Conservation (phyloP, 805 yeast species). For the Schwanniomyces occidentalis region DNA sequence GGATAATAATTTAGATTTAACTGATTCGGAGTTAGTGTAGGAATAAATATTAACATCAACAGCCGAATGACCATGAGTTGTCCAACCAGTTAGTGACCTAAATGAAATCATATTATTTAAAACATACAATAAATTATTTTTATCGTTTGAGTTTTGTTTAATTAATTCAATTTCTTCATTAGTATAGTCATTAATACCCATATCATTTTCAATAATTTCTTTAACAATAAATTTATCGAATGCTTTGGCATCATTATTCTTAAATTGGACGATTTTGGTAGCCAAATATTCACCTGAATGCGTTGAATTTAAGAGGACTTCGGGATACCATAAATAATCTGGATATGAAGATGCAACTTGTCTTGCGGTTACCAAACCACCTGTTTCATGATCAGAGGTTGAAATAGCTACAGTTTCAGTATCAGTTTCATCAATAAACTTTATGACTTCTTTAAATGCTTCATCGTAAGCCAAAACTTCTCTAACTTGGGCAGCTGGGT, state of each 20-base stretch:
- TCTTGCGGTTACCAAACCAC: constrained; percentile 87
- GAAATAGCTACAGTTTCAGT: constrained; percentile 77
- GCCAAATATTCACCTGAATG: constrained; percentile 78
- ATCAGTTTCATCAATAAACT: constrained; percentile 66
- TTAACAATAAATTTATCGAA: constrained; percentile 48
- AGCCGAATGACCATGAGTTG: constrained; percentile 95
- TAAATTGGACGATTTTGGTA: constrained; percentile 41
- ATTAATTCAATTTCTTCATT: constrained; percentile 46
- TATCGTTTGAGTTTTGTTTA: constrained; percentile 15
- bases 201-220: constrained; percentile 58
- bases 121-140: constrained; percentile 47
- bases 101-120: constrained; percentile 70
- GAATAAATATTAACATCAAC: constrained; percentile 94
- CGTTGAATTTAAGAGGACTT: constrained; percentile 63
- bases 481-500: constrained; percentile 91
- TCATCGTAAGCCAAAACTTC: constrained; percentile 87
- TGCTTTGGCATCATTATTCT: constrained; percentile 12
- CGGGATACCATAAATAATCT: constrained; percentile 86
- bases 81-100: constrained; percentile 94
- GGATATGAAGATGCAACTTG: constrained; percentile 73
- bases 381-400: constrained; percentile 95
- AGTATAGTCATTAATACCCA: constrained; percentile 64
- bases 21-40: constrained; percentile 56
- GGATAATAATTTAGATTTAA: constrained; percentile 37
- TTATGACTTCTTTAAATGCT: constrained; percentile 72